Conservation (phyloP, 2,329 filamentous ascomycete genomes). For the Tolypocladium tropicale region DNA sequence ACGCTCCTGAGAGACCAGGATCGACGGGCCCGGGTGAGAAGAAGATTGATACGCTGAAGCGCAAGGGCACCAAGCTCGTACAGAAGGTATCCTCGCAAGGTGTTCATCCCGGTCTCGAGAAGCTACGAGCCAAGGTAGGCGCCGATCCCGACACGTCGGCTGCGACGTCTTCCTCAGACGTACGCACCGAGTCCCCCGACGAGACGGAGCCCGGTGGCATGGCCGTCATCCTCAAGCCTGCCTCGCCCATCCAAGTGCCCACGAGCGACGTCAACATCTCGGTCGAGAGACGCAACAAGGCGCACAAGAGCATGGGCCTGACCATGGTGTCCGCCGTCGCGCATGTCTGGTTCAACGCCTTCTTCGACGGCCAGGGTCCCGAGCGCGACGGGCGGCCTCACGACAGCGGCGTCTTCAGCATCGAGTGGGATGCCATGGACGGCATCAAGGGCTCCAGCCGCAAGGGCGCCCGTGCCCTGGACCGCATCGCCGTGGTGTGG, state of each 20-base stretch:
- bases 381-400: constrained; percentile 56
- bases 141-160: constrained; percentile 6
- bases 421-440: constrained; percentile 64
- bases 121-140: constrained; percentile 11
- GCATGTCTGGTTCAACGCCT: constrained; percentile 95
- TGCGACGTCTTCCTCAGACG: constrained; percentile 2
- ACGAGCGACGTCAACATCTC: constrained; percentile 85
- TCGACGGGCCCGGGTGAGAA: not conserved
- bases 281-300: constrained; percentile 75
- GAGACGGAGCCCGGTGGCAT: constrained; percentile 51
- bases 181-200: constrained; percentile 11
- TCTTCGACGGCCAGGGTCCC: constrained; percentile 74
- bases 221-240: constrained; percentile 69
- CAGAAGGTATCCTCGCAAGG: constrained; percentile 16
- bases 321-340: constrained; percentile 89
- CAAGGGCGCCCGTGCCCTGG: constrained; percentile 74
- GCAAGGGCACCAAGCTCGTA: constrained; percentile 22
- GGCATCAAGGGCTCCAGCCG: constrained; percentile 83
- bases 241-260: constrained; percentile 56
- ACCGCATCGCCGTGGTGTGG: constrained; percentile 82
- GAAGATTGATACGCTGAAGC: constrained; percentile 13
- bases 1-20: not conserved
- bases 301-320: constrained; percentile 64
- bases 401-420: constrained; percentile 52
- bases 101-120: constrained; percentile 10